Conservation (phyloP, 108 stramenopile genomes). For the Nitzschia sp. region DNA sequence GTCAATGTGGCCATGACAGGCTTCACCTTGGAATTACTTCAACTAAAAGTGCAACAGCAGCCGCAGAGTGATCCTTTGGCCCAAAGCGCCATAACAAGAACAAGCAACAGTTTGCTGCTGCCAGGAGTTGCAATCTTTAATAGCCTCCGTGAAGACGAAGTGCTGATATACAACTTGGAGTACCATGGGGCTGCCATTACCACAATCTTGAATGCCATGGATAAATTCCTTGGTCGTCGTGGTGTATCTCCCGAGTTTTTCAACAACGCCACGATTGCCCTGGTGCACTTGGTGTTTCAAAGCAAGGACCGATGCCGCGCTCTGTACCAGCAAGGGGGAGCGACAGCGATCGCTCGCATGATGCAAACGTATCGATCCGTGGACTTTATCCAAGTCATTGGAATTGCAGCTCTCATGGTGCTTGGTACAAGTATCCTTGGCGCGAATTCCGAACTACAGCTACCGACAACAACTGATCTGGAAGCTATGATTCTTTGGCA, state of each 20-base stretch:
- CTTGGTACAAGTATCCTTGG: not conserved
- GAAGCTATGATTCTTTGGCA: constrained; percentile 1
- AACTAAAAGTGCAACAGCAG: not conserved
- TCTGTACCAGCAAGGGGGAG: constrained; percentile 4
- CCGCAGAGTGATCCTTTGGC: not conserved
- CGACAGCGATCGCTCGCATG: constrained; percentile 7
- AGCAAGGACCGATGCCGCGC: not conserved
- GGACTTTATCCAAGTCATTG: constrained; percentile 26
- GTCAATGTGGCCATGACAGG: constrained; percentile 12
- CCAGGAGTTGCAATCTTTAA: too few species aligned
- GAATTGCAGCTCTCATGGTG: constrained; percentile 11
- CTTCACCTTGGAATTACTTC: constrained; percentile 9
- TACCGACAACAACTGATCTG: not conserved
- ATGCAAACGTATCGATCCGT: constrained; percentile 16
- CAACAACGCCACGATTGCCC: constrained; percentile 17
- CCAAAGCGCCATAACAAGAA: not conserved
- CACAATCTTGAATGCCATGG: constrained; percentile 18
- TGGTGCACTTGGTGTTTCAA: constrained; percentile 11
- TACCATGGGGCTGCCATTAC: constrained; percentile 12
- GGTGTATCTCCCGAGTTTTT: constrained; percentile 2
- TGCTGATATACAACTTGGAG: constrained; percentile 1
- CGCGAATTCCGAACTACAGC: not conserved
- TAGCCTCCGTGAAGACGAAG: constrained; percentile 3
- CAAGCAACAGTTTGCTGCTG: not conserved
- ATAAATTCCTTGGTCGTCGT: not conserved